phyloP scores from a whole-genome alignment of 176 grass and related monocot genomes.

The Canna indica region DNA sequence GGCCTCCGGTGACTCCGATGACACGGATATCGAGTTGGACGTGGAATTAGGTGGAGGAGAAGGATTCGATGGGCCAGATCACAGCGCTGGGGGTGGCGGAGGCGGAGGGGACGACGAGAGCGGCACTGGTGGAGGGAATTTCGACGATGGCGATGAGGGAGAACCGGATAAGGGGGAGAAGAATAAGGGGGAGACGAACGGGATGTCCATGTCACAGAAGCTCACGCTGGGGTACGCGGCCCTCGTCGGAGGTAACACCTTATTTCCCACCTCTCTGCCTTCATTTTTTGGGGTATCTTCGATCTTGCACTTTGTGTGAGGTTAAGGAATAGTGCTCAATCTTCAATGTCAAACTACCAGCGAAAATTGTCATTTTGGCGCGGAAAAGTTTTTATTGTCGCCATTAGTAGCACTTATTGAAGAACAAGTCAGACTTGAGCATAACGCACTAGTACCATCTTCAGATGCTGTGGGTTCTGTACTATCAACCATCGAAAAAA shows the following conservation, averaged over 20 bases:
- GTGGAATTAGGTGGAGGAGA: not conserved
- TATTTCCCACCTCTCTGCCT: not conserved
- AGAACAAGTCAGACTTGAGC: no score
- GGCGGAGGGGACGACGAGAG: not conserved
- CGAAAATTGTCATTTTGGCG: no score
- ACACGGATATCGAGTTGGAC: not conserved
- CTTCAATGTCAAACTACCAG: no score
- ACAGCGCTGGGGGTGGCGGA: not conserved
- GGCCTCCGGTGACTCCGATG: not conserved
- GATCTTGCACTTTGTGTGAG: not conserved
- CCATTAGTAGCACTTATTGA: no score
- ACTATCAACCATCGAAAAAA: no score
- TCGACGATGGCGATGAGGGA: not conserved
- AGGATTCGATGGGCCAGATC: not conserved
- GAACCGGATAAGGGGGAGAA: not conserved
- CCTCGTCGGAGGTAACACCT: slow-evolving; percentile 10
- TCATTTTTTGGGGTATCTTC: not conserved
- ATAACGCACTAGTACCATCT: no score
- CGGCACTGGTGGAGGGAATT: not conserved
- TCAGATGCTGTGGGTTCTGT: no score
- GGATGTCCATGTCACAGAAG: slow-evolving; percentile 20
- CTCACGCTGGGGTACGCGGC: slow-evolving; percentile 12
- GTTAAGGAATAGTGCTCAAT: not conserved
- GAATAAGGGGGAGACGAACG: not conserved
- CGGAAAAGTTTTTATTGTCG: no score